Evolutionary conservation across 2,329 filamentous ascomycete genomes (phyloP), one percentile per base, ranked within the genome.

Genomic region (Cladophialophora psammophila): DNA sequence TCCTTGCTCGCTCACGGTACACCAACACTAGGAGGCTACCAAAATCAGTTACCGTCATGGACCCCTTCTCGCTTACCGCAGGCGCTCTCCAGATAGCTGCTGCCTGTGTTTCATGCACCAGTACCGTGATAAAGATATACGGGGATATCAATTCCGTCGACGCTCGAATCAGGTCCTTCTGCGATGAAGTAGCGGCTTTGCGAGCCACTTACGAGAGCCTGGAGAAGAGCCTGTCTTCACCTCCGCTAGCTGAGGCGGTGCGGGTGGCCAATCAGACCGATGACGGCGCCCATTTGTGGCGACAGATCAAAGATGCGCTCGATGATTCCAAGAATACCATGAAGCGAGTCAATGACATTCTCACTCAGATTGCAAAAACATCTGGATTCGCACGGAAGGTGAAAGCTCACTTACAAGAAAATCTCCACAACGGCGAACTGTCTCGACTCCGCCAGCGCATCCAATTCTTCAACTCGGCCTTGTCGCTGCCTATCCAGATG

Each of bases 401-500:
- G 64, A 66, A 65, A 31, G 64, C 66, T 32, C 70, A 72, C 34
- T 54, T 73, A 34, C 61, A 64, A 36, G 71, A 73, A 42, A 66
- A 38, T 20, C 38, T 73, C n/a, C 54, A 62, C 36, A 50, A 56
- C 26, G 71, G 71, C 31, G 71, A 73, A 36, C 67, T 73, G 15
- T 69, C 62, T 42, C 67, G 66, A 7, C 69, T 72, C n/a, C 70
- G 70, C 13, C 67, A 73, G 34, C 69, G 70, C 36, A 67, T 73
- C 31, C 60, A 68, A 35, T 66, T 71, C 61, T 72, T 72, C 68
- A 73, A 73, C 48, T 45, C 64, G 1, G 64, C 62, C 35, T 50
- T 73, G 15, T 68, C 70, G 8, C 53, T 73, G 8, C 70, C 71
- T 1, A 73, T 73, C 40, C 71, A 73, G 34, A 72, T 72, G 71